Evolutionary conservation across 352 stramenopile genomes (phyloP).

Genomic region (Globisporangium abappressorium): DNA sequence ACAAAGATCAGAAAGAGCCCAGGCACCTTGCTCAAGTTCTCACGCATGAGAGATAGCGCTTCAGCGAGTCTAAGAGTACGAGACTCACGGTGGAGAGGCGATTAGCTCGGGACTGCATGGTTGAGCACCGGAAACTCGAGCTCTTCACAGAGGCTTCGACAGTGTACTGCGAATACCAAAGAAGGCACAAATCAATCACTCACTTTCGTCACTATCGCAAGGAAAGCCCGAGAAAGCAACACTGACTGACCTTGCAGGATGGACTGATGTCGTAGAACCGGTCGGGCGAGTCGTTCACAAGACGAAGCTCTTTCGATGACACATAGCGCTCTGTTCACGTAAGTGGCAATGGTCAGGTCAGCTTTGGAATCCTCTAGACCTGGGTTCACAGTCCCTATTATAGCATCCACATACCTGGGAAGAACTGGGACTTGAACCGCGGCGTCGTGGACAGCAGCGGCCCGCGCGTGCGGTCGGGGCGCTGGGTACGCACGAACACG

Average conservation of each 20-base stretch:
- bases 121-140: slow-evolving; percentile 61
- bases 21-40: background rate
- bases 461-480: slow-evolving; percentile 38
- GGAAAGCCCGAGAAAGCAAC: background rate
- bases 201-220: background rate
- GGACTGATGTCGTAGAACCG: slow-evolving; percentile 76
- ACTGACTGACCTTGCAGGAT: slow-evolving; percentile 41
- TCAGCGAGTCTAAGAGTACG: background rate
- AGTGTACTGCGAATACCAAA: slow-evolving; percentile 39
- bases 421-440: slow-evolving; percentile 65
- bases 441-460: slow-evolving; percentile 57
- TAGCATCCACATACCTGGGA: slow-evolving; percentile 38
- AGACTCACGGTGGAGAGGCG: slow-evolving; percentile 50
- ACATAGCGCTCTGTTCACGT: slow-evolving; percentile 51
- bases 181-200: background rate
- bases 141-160: slow-evolving; percentile 59
- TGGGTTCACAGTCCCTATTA: background rate
- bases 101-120: slow-evolving; percentile 54
- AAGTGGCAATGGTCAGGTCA: background rate
- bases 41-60: background rate
- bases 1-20: background rate
- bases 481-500: slow-evolving; percentile 16
- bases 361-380: background rate
- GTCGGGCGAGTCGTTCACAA: slow-evolving; percentile 50
- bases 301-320: slow-evolving; percentile 58